Conservation (phyloP, 495 filamentous ascomycete genomes). For the Neurospora sp. region DNA sequence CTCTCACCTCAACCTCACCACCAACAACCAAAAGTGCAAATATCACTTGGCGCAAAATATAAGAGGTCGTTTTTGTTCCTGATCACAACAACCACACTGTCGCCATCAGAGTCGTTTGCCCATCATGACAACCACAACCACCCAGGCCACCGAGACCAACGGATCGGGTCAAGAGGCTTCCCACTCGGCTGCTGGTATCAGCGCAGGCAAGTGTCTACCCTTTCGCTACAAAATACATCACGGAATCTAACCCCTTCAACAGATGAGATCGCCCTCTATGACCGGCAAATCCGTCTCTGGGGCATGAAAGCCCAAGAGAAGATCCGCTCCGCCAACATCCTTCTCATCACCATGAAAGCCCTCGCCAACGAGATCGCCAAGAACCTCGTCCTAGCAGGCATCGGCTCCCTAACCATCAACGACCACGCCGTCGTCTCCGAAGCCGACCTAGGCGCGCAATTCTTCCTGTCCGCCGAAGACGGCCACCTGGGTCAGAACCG, state of each 20-base stretch:
- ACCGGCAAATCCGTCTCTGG: constrained; percentile 97
- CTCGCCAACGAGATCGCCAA: constrained; percentile 95
- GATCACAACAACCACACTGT: background rate
- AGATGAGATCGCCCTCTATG: constrained; percentile 98
- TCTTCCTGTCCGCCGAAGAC: constrained; percentile 63
- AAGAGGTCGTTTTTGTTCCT: background rate
- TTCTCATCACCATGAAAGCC: constrained; percentile 78
- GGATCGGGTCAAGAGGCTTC: constrained; percentile 3
- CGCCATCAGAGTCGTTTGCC: background rate
- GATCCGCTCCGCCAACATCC: constrained; percentile 81
- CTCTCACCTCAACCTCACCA: background rate
- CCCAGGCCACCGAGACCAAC: constrained; percentile 4
- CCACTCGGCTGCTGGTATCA: constrained; percentile 15
- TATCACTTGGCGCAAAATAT: background rate
- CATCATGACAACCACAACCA: constrained; percentile 1
- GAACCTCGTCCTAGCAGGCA: constrained; percentile 91
- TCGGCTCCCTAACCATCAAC: constrained; percentile 81
- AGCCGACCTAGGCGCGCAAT: constrained; percentile 78
- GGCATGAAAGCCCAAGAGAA: constrained; percentile 86
- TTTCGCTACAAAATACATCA: background rate
- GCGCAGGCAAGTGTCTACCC: constrained; percentile 17
- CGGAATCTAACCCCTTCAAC: background rate
- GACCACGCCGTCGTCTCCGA: constrained; percentile 70
- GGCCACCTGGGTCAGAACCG: constrained; percentile 70
- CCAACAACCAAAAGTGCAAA: background rate